phyloP scores from a whole-genome alignment of 148 eudicot species.

The Chenopodium formosanum region DNA sequence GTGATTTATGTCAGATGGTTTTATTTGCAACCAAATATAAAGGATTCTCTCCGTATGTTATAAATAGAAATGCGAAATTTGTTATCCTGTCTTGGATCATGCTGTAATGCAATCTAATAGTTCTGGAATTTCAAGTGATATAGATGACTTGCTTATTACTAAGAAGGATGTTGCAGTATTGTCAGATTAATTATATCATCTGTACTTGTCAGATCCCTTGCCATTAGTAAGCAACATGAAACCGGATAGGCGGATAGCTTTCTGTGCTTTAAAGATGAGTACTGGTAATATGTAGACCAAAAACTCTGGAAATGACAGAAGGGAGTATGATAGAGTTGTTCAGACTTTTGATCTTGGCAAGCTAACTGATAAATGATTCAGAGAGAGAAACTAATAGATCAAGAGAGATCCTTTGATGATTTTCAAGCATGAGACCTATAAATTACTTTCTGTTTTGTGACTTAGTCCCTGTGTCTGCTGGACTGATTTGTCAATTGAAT shows the following conservation, averaged over 20 bases:
- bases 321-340: neutral
- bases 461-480: neutral
- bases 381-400: neutral
- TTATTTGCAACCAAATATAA: neutral
- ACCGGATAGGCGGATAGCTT: neutral
- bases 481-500: neutral
- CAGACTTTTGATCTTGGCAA: neutral
- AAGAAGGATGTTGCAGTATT: neutral
- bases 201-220: neutral
- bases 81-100: no score
- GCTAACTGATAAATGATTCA: neutral
- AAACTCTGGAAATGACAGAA: neutral
- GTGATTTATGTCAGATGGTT: neutral
- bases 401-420: neutral
- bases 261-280: neutral
- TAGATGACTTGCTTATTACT: neutral
- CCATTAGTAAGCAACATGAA: neutral
- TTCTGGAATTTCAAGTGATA: neutral
- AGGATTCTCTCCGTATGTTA: neutral
- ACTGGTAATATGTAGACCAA: neutral
- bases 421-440: neutral
- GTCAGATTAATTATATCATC: neutral
- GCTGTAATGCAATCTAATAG: neutral
- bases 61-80: neutral
- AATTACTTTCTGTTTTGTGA: neutral